Evolutionary conservation across 139 green algal genomes (phyloP), one percentile per base, ranked within the genome.

Genomic region (Coccomyxa sp.): DNA sequence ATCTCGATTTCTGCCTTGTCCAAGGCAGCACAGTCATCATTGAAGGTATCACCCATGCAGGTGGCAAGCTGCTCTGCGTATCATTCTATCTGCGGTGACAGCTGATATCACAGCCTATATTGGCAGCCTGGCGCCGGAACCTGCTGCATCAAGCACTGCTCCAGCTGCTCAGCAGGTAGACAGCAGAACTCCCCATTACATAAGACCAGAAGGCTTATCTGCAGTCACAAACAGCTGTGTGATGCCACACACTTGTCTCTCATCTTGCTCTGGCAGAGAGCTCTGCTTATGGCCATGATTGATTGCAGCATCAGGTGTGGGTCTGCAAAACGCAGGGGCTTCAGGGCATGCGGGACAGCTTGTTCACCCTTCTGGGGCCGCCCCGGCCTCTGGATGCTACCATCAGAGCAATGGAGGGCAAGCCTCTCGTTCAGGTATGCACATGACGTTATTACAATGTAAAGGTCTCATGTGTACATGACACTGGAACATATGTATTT

Each of bases 341-440:
- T 10, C 18, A 41, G 31, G 14, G 22, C 24, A 41, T 41, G 5
- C 68, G 74, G n/a, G 33, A 18, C 33, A 71, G 27, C 31, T 34
- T 78, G 31, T 78, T 78, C 50, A 78, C 27, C 18, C 33, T 71
- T 3, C 41, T 78, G 50, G 74, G 74, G 7, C 74, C 40, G 31
- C 74, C 74, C 3, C 39, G 74, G 33, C 64, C 44, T 24, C 36
- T 70, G 33, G 74, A 70, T 64, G 50, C 50, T 18, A 64, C 50
- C 50, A 64, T 31, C 5, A 18, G 50, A 18, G 18, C 27, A 18
- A 31, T 64, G 22, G 50, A 64, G 27, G 27, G 18, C 50, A 64
- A 64, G 50, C 50, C 2, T 31, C 50, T 22, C 50, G 27, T 64
- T 7, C 18, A 64, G 50, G 50, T 64, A 22, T 22, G 27, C 50